Evolutionary conservation across 2,329 filamentous ascomycete species (phyloP), one percentile per base, ranked within the genome.

Genomic region (Meredithiella fracta): DNA sequence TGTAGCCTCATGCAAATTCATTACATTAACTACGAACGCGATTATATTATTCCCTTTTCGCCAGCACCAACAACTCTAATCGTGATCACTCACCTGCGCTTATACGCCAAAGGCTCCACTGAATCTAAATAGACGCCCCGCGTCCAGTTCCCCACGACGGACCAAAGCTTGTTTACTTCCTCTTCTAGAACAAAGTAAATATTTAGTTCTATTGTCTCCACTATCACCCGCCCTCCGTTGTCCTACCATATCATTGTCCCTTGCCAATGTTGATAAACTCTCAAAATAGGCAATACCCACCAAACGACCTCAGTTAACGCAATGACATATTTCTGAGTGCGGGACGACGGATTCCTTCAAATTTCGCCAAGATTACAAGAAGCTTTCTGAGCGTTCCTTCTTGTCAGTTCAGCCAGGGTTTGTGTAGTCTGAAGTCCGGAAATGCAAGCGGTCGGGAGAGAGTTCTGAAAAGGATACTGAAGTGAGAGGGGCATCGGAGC

Each of bases 161-260:
- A 4, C n/a, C 44, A 25, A 49, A 49, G 44, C 44, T 49, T 49
- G 25, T 49, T 49, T 49, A 37, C 31, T 52, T 38, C 31, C 31
- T 22, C 17, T 52, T 52, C 29, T 52, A 52, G 50, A 52, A 52
- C 26, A 52, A 40, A 52, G 50, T 52, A 52, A 52, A 52, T 38
- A 52, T 52, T 15, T 23, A 23, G 17, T 2, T 38, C 15, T 15
- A 26, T n/a, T 49, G 29, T 52, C 50, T 38, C 50, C 50, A 52
- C 50, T 38, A 52, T 52, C 50, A 52, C 50, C 50, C 50, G 50
- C 34, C 50, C 31, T 37, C 25, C 44, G 17, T 20, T 15, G 38
- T 42, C 38, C 17, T 5, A n/a, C 38, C 38, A 42, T 49, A 8
- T n/a, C 23, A 23, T 49, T 8, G 3, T 14, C 22, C 23, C 44